Base-by-base conservation (phyloP, 495 filamentous ascomycete species). In the Annulohypoxylon bovei region DNA sequence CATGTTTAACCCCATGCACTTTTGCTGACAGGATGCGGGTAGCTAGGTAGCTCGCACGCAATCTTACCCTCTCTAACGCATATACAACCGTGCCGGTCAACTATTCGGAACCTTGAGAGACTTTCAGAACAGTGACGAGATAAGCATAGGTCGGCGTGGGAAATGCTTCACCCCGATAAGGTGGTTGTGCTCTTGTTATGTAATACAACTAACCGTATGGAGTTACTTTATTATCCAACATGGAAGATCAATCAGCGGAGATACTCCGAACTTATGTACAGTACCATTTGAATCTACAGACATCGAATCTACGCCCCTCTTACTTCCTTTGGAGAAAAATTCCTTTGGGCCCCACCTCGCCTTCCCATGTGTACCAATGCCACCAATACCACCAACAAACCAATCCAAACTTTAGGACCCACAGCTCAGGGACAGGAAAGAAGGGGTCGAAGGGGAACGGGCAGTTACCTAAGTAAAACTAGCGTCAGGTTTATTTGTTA, bases 241-340 rank as follows among this genome's bases (percentile, higher is more conserved):
- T 63, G 44, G 52, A 67, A 65, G 4, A 65, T 57, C 40, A 50
- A 67, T 61, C 35, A 52, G 49, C 30, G 42, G 39, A 72, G 70
- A 60, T 72, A 72, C 70, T 72, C 70, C 70, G 70, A 72, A 39
- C 55, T 35, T 33, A n/a, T n/a, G n/a, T n/a, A n/a, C n/a, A n/a
- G n/a, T 50, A 22, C 56, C 27, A 25, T 50, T 50, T 56, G 27
- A 30, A 32, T 27, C 46, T 42, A 27, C 20, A 23, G 44, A n/a
- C n/a, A n/a, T n/a, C n/a, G n/a, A 23, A 37, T 66, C 49, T 25
- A 28, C 58, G 32, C 44, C 62, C 61, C 61, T 65, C 46, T 60
- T 65, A 40, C 46, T 66, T 66, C 57, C 55, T 58, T 47, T 64
- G 66, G 52, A 32, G 53, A 60, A 67, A 65, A 65, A 65, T 62